Evolutionary conservation across 441 rosid species (phyloP).

Genomic region (Arabidopsis hybrid): DNA sequence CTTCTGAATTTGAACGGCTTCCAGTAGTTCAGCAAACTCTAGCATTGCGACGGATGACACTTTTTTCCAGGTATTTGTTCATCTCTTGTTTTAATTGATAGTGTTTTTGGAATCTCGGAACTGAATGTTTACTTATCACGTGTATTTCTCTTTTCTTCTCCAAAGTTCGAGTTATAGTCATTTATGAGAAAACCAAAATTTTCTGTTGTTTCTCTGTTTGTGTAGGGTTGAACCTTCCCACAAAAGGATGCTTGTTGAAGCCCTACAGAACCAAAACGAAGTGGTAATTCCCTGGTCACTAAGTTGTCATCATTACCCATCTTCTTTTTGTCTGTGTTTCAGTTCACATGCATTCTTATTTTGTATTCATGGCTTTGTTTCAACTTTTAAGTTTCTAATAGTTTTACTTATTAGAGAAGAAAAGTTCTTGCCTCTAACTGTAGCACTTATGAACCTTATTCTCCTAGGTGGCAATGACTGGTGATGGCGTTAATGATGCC

Average conservation of each 20-base stretch:
- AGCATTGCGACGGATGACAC: conserved; percentile 91
- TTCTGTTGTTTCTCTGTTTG: conserved; percentile 39
- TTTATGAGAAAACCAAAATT: conserved; percentile 33
- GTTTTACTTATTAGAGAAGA: conserved; percentile 4
- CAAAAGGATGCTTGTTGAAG: conserved; percentile 99
- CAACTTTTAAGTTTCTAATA: conserved; percentile 2
- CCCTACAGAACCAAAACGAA: conserved; percentile 96
- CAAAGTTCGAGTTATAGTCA: conserved; percentile 17
- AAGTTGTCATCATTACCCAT: conserved; percentile 21
- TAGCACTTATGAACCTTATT: conserved; percentile 23
- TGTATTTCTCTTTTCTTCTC: conserved; percentile 32
- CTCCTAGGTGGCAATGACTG: conserved; percentile 98
- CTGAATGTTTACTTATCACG: conserved; percentile 17
- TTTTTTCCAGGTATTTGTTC: conserved; percentile 76
- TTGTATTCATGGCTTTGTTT: conserved; percentile 16
- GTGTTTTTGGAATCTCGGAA: conserved; percentile 14
- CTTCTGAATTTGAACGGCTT: conserved; percentile 96
- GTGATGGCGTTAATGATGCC: conserved; percentile 99
- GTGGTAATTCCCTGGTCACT: conserved; percentile 64
- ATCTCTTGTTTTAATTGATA: conserved; percentile 19
- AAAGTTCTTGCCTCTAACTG: conserved; percentile 8
- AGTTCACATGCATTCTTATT: conserved; percentile 12
- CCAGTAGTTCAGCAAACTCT: conserved; percentile 86
- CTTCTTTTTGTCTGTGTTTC: conserved; percentile 4
- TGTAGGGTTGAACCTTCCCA: conserved; percentile 97